phyloP scores from a whole-genome alignment of 352 stramenopile genomes.

The Phytophthora pinifolia region DNA sequence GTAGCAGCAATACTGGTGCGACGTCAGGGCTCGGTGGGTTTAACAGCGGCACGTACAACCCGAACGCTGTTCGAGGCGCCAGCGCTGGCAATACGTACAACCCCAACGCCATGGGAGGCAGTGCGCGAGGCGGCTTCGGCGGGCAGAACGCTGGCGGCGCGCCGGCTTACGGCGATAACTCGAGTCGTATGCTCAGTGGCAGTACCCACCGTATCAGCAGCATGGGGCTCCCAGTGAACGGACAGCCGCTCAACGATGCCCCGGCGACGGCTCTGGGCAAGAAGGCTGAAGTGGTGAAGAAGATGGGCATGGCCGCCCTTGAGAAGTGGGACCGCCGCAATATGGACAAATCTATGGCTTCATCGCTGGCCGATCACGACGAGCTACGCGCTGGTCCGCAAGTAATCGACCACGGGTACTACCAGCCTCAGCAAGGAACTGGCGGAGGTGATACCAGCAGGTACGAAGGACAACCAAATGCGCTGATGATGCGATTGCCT shows the following conservation, averaged over 20 bases:
- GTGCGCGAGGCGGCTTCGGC: slow-evolving; percentile 20
- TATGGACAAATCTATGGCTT: slow-evolving; percentile 91
- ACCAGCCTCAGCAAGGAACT: slow-evolving; percentile 61
- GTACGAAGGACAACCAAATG: slow-evolving; percentile 26
- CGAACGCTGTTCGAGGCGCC: slow-evolving; percentile 36
- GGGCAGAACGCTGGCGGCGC: slow-evolving; percentile 22
- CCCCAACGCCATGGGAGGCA: slow-evolving; percentile 28
- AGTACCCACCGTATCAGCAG: slow-evolving; percentile 37
- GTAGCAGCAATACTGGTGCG: slow-evolving; percentile 37
- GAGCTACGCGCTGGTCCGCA: slow-evolving; percentile 65
- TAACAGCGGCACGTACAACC: slow-evolving; percentile 48
- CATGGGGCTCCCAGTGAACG: slow-evolving; percentile 53
- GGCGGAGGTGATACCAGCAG: slow-evolving; percentile 75
- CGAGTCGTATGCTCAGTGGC: slow-evolving; percentile 54
- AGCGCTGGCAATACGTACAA: slow-evolving; percentile 35
- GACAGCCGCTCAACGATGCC: slow-evolving; percentile 40
- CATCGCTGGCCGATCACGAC: slow-evolving; percentile 86
- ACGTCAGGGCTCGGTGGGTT: slow-evolving; percentile 39
- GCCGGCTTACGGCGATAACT: slow-evolving; percentile 56
- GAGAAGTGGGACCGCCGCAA: slow-evolving; percentile 87
- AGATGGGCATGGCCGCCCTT: slow-evolving; percentile 73
- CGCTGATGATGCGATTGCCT: slow-evolving; percentile 1
- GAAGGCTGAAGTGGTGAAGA: slow-evolving; percentile 79
- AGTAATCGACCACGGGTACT: slow-evolving; percentile 75
- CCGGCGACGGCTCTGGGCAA: slow-evolving; percentile 68